Evolutionary conservation across 2,329 filamentous ascomycete species (phyloP).

Genomic region (Acrocalymma vagum): DNA sequence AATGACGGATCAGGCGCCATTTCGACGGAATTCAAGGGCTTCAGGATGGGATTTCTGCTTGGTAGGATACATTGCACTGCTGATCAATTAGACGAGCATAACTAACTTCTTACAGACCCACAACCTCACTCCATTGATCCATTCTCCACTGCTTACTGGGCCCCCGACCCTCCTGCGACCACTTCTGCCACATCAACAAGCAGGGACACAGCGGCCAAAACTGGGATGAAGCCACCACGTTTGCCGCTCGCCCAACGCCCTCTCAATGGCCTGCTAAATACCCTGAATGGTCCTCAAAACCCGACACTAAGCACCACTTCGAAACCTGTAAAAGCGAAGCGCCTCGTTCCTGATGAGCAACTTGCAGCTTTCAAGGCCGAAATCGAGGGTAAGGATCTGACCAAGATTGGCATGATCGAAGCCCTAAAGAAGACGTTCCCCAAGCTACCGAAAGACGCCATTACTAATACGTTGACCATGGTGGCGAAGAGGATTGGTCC

Average conservation of each 20-base stretch:
- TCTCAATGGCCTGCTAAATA: constrained; percentile 44
- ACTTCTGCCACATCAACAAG: constrained; percentile 12
- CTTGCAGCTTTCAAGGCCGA: constrained; percentile 73
- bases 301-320: constrained; percentile 23
- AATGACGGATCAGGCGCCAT: constrained; percentile 55
- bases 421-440: constrained; percentile 79
- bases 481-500: constrained; percentile 71
- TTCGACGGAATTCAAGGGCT: constrained; percentile 63
- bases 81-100: constrained; percentile 11
- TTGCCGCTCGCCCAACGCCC: constrained; percentile 52
- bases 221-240: constrained; percentile 50
- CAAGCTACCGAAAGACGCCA: constrained; percentile 72
- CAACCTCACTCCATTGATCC: constrained; percentile 76
- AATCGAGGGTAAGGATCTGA: constrained; percentile 75
- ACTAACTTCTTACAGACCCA: constrained; percentile 45
- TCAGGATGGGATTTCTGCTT: constrained; percentile 78
- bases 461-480: constrained; percentile 74
- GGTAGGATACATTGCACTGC: too few relatives aligned
- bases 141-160: constrained; percentile 85
- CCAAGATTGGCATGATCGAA: constrained; percentile 78
- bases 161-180: constrained; percentile 33
- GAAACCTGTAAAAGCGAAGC: constrained; percentile 51
- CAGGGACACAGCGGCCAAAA: constrained; percentile 24
- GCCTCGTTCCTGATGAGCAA: constrained; percentile 65
- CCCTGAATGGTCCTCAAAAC: constrained; percentile 29